Conservation (phyloP, 345 rosid species). For the Turritis glabra region DNA sequence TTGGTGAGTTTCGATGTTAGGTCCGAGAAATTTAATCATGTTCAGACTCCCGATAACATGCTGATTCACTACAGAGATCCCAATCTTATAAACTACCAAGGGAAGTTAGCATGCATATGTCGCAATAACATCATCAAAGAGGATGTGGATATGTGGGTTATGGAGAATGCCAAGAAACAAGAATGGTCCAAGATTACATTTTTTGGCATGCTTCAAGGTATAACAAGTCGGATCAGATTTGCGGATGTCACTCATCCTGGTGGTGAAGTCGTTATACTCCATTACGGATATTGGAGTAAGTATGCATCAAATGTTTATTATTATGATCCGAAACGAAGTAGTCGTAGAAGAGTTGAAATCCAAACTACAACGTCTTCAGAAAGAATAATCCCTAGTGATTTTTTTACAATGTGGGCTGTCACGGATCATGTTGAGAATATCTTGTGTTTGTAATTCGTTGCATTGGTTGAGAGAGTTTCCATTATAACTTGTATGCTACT, state of each 20-base stretch:
- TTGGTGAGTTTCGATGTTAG: slow-evolving; percentile 12
- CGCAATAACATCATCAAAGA: not conserved
- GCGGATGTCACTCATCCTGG: slow-evolving; percentile 5
- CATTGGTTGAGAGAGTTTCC: not conserved
- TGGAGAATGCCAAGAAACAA: slow-evolving; percentile 16
- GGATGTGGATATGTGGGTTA: slow-evolving; percentile 5
- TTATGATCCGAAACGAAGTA: not conserved
- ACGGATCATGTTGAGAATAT: slow-evolving; percentile 23
- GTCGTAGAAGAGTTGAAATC: slow-evolving; percentile 7
- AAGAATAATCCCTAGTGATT: too few relatives aligned
- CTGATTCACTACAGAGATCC: accelerated
- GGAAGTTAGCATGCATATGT: slow-evolving; percentile 21
- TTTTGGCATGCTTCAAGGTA: not conserved
- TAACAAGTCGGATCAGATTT: not conserved
- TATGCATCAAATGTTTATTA: not conserved
- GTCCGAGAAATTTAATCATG: not conserved
- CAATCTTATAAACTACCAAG: slow-evolving; percentile 7
- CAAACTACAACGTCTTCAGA: not conserved
- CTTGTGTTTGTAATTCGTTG: not conserved
- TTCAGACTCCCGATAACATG: not conserved
- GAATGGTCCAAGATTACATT: slow-evolving; percentile 3
- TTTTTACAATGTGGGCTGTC: not conserved
- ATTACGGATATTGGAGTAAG: too few relatives aligned
- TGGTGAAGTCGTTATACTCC: slow-evolving; percentile 10
- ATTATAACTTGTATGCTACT: not conserved